Conservation (phyloP, 139 green algal species). For the Volvox reticuliferus region DNA sequence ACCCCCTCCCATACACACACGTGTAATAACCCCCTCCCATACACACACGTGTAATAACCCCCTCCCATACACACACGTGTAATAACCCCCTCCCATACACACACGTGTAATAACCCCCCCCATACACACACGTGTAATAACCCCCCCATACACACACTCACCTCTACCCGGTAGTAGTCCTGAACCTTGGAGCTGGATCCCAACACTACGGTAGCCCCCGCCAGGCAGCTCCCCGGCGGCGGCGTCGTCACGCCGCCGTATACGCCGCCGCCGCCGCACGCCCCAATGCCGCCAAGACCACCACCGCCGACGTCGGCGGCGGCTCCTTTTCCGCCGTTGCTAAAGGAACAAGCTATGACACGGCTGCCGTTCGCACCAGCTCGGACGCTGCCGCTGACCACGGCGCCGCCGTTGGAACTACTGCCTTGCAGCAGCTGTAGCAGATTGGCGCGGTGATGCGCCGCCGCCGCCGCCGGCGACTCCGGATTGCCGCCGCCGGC, state of each 20-base stretch:
- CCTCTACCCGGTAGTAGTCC: conserved; percentile 35
- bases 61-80: no score
- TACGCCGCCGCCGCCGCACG: neutral
- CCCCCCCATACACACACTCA: neutral
- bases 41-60: no score
- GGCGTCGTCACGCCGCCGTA: neutral
- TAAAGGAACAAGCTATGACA: neutral
- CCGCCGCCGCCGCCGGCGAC: neutral
- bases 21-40: no score
- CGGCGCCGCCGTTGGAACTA: neutral
- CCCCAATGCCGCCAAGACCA: neutral
- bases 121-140: neutral
- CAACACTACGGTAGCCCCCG: neutral
- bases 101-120: no score
- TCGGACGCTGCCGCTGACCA: neutral
- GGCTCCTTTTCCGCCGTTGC: neutral
- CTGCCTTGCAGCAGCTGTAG: neutral
- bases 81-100: no score
- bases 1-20: no score
- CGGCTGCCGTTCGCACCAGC: neutral
- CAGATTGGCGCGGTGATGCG: neutral
- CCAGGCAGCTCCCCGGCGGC: conserved; percentile 19
- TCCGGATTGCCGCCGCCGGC: neutral
- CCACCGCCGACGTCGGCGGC: neutral
- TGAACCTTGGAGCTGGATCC: conserved; percentile 34